These are phyloP conservation scores for Aspergillus latus DNA, from an alignment of 2,329 filamentous ascomycete genomes.

Conservation along the genomic window DNA sequence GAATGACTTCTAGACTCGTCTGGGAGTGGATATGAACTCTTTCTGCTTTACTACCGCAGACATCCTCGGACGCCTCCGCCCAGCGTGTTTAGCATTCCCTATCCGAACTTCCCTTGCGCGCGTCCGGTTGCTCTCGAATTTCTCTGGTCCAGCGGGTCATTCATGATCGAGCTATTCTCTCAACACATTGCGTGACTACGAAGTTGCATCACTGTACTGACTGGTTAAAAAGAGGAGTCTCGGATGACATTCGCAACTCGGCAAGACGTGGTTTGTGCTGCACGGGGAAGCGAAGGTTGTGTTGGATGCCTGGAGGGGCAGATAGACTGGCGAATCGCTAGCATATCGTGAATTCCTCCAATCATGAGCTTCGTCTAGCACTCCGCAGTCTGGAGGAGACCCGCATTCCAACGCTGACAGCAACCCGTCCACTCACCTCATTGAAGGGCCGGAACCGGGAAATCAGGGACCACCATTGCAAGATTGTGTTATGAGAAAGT, in stretches of 20 bases:
- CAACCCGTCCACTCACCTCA: not conserved
- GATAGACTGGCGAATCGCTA: not conserved
- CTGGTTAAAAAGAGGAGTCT: not conserved
- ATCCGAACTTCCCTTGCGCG: no score
- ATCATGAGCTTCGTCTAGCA: not conserved
- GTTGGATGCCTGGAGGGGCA: not conserved
- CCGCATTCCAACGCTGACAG: slow-evolving; percentile 10
- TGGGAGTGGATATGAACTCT: not conserved
- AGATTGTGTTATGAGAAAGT: not conserved
- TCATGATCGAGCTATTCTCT: not conserved
- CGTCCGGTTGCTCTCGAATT: not conserved
- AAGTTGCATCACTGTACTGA: not conserved
- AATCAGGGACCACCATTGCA: not conserved
- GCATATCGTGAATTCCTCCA: not conserved
- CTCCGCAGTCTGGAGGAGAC: slow-evolving; percentile 10
- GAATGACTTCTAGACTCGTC: not conserved
- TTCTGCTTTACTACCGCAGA: not conserved
- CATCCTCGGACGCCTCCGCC: not conserved
- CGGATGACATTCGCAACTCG: no score
- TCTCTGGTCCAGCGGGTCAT: slow-evolving; percentile 1
- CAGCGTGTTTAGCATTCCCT: not conserved
- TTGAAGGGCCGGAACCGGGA: not conserved
- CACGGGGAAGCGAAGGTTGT: not conserved
- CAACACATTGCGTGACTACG: not conserved
- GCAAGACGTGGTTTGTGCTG: not conserved